phyloP scores from a whole-genome alignment of 495 filamentous ascomycete genomes.

The Tuber melanosporum region DNA sequence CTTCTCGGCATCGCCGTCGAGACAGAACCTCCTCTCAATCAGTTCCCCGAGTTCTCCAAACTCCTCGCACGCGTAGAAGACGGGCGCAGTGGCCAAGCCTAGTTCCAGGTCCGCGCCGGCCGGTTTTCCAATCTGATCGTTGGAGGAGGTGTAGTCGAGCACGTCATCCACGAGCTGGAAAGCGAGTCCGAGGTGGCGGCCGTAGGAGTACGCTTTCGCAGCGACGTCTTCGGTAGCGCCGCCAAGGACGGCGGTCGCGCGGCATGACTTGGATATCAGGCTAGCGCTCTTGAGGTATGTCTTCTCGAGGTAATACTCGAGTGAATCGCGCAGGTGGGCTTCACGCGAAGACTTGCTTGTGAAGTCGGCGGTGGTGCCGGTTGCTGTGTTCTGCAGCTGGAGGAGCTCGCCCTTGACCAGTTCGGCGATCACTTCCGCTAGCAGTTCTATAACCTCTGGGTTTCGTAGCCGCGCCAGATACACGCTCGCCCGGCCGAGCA shows the following conservation, averaged over 20 bases:
- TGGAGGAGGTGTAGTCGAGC: conserved; percentile 88
- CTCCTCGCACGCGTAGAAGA: conserved; percentile 93
- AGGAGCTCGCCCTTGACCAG: conserved; percentile 98
- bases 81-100: conserved; percentile 87
- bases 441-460: conserved; percentile 85
- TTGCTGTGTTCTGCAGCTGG: conserved; percentile 85
- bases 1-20: conserved; percentile 73
- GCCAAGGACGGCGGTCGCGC: conserved; percentile 80
- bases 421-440: conserved; percentile 95
- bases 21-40: conserved; percentile 82
- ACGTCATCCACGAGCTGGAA: conserved; percentile 99
- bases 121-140: conserved; percentile 82
- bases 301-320: conserved; percentile 96
- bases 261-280: conserved; percentile 90
- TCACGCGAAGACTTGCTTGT: not conserved
- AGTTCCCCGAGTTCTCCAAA: conserved; percentile 75
- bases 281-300: conserved; percentile 96
- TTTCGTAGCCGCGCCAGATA: conserved; percentile 84
- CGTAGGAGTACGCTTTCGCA: conserved; percentile 84
- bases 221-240: conserved; percentile 68
- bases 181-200: conserved; percentile 83
- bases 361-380: conserved; percentile 50
- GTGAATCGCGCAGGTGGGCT: conserved; percentile 70
- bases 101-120: conserved; percentile 90
- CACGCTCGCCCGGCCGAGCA: conserved; percentile 87